Conservation (phyloP, 2,329 filamentous ascomycete species). For the Fusarium sororula region DNA sequence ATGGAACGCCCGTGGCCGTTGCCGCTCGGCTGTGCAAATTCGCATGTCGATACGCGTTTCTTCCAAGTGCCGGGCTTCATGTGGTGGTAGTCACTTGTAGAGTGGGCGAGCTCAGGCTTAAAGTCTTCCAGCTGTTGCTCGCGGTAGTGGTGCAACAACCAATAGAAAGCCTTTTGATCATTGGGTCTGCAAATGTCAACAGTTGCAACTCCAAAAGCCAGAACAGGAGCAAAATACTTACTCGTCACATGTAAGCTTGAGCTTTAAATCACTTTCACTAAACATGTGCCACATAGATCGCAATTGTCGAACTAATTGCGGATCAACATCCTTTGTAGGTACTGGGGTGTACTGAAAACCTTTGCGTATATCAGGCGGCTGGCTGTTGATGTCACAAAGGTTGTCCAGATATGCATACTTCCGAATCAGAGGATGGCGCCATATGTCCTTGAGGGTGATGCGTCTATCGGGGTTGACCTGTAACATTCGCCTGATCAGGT, state of each 20-base stretch:
- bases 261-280: constrained; percentile 74
- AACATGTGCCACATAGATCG: constrained; percentile 92
- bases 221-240: constrained; percentile 53
- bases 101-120: constrained; percentile 80
- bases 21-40: constrained; percentile 60
- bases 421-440: constrained; percentile 84
- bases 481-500: constrained; percentile 83
- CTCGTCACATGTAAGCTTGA: constrained; percentile 72
- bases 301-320: constrained; percentile 84
- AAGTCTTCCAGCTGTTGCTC: constrained; percentile 90
- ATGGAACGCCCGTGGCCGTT: constrained; percentile 62
- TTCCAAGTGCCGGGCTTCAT: constrained; percentile 67
- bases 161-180: constrained; percentile 94
- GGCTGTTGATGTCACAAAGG: constrained; percentile 62
- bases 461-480: constrained; percentile 80
- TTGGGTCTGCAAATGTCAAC: constrained; percentile 69
- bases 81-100: constrained; percentile 91
- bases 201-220: not conserved
- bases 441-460: constrained; percentile 83
- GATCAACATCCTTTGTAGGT: constrained; percentile 75
- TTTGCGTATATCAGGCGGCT: constrained; percentile 66
- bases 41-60: constrained; percentile 68
- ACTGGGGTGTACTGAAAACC: constrained; percentile 69
- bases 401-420: constrained; percentile 84
- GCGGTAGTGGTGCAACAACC: constrained; percentile 81